Base-by-base conservation (phyloP, 768 basidiomycete species). In the Termitomyces eurrhizus region DNA sequence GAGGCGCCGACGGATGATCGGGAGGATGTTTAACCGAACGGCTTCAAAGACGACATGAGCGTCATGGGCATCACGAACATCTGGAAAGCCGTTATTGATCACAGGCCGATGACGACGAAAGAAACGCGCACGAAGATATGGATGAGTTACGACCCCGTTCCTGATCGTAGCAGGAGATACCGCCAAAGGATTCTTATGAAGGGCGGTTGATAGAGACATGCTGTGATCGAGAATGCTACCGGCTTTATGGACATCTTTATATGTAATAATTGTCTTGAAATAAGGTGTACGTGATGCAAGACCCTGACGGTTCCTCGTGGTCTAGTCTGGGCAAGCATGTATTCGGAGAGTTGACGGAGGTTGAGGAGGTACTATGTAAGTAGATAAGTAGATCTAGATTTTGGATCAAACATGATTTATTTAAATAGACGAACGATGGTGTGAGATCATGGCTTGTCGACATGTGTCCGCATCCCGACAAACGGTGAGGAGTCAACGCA, bases 61-160 rank as follows among this genome's bases (percentile, higher is more conserved):
- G 68, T 92, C 90, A 62, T 83, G 81, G n/a, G 88, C 88, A 71
- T 91, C 88, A 16, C 90, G 85, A 39, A 92, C 81, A 67, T 91
- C 90, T 92, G 49, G 2, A 36, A 32, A 6, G 36, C 36, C 35
- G 35, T 46, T 4, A 49, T 26, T 16, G 44, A 51, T 12, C 13
- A 46, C 39, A 24, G 21, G 13, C 26, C 13, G 36, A 46, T 45
- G 36, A 39, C 45, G 29, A 59, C 18, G 36, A 54, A 48, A 16
- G 33, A 12, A 14, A 35, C 7, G 72, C 76, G 18, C 68, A 81
- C 81, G 81, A 57, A 82, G 77, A 35, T 77, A 75, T 46, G 81
- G 81, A 65, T 82, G 81, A 1, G 80, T 81, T 35, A 82, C 76
- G 32, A 75, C 67, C 12, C 70, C 60, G 57, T 72, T 65, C 62